Percentiles rank a stretch among this genome's conserved stretches.
Evolutionary conservation across 768 basidiomycete genomes (phyloP).

Genomic region (Sarcodon aspratus): DNA sequence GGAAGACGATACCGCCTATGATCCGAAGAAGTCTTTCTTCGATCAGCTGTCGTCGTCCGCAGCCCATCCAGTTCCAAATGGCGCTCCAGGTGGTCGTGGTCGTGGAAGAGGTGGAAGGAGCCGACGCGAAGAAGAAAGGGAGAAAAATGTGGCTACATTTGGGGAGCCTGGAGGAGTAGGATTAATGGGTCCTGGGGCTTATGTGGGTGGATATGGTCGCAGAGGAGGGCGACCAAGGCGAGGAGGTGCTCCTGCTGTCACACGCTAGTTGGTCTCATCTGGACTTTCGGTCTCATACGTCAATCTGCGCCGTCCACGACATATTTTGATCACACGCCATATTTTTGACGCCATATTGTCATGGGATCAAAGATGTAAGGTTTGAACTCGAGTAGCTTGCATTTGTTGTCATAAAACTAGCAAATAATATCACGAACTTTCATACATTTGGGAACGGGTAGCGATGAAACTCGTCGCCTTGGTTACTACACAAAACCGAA

Average conservation of each 20-base stretch:
- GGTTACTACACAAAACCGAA: no score
- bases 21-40: constrained; percentile 74
- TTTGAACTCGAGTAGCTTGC: no score
- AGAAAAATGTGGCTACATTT: constrained; percentile 80
- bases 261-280: neutral
- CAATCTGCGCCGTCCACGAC: no score
- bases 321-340: no score
- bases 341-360: no score
- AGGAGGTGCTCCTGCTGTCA: constrained; percentile 16
- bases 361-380: no score
- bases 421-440: no score
- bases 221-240: constrained; percentile 32
- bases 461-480: no score
- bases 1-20: constrained; percentile 40
- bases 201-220: constrained; percentile 64
- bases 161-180: constrained; percentile 78
- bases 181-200: constrained; percentile 65
- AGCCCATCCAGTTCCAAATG: constrained; percentile 24
- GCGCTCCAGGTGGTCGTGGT: constrained; percentile 31
- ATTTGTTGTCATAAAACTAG: no score
- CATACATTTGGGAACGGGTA: no score
- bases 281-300: no score
- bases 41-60: constrained; percentile 52
- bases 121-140: constrained; percentile 73
- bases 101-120: constrained; percentile 43